These are phyloP conservation scores for Solanum virginianum DNA, from an alignment of 257 asterid species.

Conservation along the genomic window DNA sequence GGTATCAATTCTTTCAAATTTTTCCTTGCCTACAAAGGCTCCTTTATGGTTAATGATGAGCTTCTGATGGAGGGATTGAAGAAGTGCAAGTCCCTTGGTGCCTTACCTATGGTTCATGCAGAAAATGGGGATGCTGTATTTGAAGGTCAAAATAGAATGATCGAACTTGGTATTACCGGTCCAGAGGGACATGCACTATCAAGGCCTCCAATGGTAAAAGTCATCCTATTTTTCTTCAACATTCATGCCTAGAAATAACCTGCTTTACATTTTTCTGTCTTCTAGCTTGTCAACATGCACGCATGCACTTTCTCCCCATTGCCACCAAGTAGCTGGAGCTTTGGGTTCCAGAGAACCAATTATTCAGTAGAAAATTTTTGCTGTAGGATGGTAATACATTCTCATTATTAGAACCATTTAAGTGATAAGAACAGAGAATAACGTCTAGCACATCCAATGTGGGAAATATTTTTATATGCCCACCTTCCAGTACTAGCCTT, in stretches of 20 bases:
- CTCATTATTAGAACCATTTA: background rate
- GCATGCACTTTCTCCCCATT: background rate
- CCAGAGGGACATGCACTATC: slow-evolving; percentile 98
- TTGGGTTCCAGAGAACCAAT: background rate
- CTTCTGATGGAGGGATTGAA: slow-evolving; percentile 84
- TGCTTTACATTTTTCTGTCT: background rate
- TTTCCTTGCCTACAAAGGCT: slow-evolving; percentile 90
- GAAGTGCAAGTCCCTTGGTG: slow-evolving; percentile 94
- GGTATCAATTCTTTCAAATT: slow-evolving; percentile 93
- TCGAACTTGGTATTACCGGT: slow-evolving; percentile 84
- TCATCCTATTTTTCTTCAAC: background rate
- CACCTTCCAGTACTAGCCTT: background rate
- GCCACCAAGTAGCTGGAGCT: background rate
- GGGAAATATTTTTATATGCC: background rate
- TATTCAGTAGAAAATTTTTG: background rate
- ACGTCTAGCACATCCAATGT: background rate
- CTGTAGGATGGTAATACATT: background rate
- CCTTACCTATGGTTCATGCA: slow-evolving; percentile 94
- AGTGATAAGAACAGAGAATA: background rate
- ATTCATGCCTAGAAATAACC: background rate
- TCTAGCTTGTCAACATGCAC: background rate
- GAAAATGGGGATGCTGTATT: slow-evolving; percentile 97
- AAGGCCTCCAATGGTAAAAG: slow-evolving; percentile 79
- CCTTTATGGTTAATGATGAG: slow-evolving; percentile 82
- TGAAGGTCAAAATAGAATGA: slow-evolving; percentile 89